Base-by-base conservation (phyloP, 371 early-diverging fungal species). In the Mucor circinelloides region DNA sequence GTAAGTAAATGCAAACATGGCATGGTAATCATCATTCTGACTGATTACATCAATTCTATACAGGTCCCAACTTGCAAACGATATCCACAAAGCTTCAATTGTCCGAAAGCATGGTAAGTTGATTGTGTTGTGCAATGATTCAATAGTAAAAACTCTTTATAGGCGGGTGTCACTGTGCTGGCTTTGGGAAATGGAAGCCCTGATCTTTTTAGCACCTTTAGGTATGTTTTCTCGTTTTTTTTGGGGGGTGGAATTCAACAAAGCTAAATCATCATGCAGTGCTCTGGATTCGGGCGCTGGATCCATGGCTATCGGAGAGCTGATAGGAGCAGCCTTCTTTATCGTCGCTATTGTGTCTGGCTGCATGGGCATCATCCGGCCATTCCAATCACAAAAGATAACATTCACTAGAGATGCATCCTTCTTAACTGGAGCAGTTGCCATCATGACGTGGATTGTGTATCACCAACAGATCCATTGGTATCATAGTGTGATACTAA, bases 121-220 rank as follows among this genome's bases (percentile, higher is more conserved):
- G 34, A 2, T 28, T 30, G 10, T 5, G 25, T 6, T 60, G 27
- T 34, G 25, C n/a, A 46, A 10, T 28, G 15, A 13, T 48, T 27
- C 5, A 3, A 13, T 13, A 23, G 6, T 19, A 31, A n/a, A 19
- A 25, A 58, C 19, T 21, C 28, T 25, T 10, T 57, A 46, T 64
- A 89, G 85, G 95, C 95, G 3, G 95, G 95, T 15, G 94, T 94
- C 6, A 94, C 95, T 0, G 84, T 94, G 68, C 69, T 94, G 36
- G 95, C 95, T 0, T 84, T 94, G 40, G 95, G 95, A 12, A 95
- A 94, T 72, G 94, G 91, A 13, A 90, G 92, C 25, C 93, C 95
- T 3, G 95, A 94, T 62, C 67, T 94, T 58, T 91, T 94, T 63
- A 85, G 90, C 48, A 94, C 93, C 0, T 91, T 92, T 60, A 84